Base-by-base conservation (phyloP, 305 asterid genomes). In the Fraxinus greggii region DNA sequence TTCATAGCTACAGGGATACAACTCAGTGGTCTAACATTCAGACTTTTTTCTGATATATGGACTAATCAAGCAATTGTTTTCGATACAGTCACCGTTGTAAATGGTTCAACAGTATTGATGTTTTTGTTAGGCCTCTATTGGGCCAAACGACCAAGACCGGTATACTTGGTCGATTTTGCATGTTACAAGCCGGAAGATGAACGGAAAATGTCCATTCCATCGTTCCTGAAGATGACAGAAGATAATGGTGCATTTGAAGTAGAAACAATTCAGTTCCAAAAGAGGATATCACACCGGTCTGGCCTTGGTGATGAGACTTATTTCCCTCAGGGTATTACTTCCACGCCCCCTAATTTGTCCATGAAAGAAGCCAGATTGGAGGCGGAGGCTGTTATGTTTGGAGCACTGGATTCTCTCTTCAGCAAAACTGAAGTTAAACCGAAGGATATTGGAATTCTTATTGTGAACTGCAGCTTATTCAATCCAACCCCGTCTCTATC, bases 241-340 rank as follows among this genome's bases (percentile, higher is more conserved):
- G 81, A 80, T 0, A 83, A 63, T 24, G 88, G 86, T 0, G 79
- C 86, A 1, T 83, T 83, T 32, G 75, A 72, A 5, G 88, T 79
- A 15, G 85, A 86, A 4, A 69, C 77, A 19, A 9, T 86, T 67
- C 79, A 75, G 9, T 86, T 83, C 79, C 86, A 83, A 67, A 51
- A 9, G 21, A 78, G 81, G 45, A 78, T 86, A 51, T 73, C 83
- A 2, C 26, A 19, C 48, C 79, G 85, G 8, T 80, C 88, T 24
- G 88, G 88, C 2, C 79, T 86, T 7, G 86, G 88, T 0, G 88
- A 86, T 3, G 83, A 83, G 5, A 86, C 88, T 51, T 86, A 83
- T 79, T 72, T 86, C 3, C 88, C 88, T 0, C 76, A 76, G 3
- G 86, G 85, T 3, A 78, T 86, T 0, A 86, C 85, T 0, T 83